phyloP scores from a whole-genome alignment of 331 rosid species.

The Dryas integrifolia region DNA sequence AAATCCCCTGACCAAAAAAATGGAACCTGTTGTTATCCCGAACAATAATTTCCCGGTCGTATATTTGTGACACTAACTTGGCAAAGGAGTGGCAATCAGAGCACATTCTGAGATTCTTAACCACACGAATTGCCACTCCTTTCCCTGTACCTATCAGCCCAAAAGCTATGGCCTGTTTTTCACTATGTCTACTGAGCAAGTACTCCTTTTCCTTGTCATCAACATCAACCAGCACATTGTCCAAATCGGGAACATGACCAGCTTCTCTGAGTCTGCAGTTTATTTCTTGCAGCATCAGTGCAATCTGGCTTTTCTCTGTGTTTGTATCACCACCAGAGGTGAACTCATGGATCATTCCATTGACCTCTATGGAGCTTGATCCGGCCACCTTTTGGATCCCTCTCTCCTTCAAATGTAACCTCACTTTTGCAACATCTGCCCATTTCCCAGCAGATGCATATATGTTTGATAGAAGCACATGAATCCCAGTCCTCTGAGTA shows the following conservation, averaged over 20 bases:
- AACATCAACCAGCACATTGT: conserved; percentile 67
- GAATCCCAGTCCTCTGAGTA: conserved; percentile 54
- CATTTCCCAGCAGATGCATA: conserved; percentile 76
- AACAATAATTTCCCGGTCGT: conserved; percentile 52
- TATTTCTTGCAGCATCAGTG: conserved; percentile 59
- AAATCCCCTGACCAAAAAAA: conserved; percentile 54
- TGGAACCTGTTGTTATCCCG: conserved; percentile 69
- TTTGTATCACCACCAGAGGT: conserved; percentile 61
- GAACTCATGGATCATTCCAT: conserved; percentile 68
- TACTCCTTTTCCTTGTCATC: conserved; percentile 60
- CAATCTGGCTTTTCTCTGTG: conserved; percentile 38
- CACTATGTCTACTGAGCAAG: conserved; percentile 66
- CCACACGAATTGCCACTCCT: conserved; percentile 52
- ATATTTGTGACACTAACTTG: conserved; percentile 58
- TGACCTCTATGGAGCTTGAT: conserved; percentile 59
- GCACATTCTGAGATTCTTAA: conserved; percentile 72
- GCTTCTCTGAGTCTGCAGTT: conserved; percentile 42
- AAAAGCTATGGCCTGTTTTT: conserved; percentile 76
- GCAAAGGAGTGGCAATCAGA: conserved; percentile 73
- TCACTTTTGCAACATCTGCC: conserved; percentile 79
- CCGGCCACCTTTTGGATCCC: conserved; percentile 67
- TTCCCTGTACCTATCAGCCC: conserved; percentile 55
- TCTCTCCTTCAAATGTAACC: conserved; percentile 63
- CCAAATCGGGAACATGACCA: conserved; percentile 72
- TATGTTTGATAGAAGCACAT: conserved; percentile 67